Evolutionary conservation across 2,329 filamentous ascomycete genomes (phyloP).

Genomic region (Clathrospora elynae): DNA sequence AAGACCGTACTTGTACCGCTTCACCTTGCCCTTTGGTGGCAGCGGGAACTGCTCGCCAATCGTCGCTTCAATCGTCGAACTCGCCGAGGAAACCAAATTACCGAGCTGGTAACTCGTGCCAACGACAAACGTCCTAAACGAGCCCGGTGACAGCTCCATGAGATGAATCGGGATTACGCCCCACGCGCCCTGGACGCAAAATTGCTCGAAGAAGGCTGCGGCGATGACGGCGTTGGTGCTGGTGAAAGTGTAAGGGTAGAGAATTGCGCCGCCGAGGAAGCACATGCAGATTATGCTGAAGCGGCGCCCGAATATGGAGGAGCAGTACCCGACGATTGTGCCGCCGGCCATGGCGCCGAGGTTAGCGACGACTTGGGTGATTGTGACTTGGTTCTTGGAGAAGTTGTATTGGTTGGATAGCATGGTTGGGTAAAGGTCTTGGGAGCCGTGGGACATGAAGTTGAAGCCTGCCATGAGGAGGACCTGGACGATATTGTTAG

Average conservation of each 20-base stretch:
- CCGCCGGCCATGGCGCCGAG: conserved; percentile 57
- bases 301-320: conserved; percentile 54
- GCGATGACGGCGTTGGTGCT: conserved; percentile 69
- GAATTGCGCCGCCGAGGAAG: conserved; percentile 71
- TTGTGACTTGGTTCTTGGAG: conserved; percentile 53
- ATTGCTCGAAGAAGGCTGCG: conserved; percentile 77
- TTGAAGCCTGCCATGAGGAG: conserved; percentile 90
- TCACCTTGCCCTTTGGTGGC: conserved; percentile 52
- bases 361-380: conserved; percentile 58
- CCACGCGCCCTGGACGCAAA: conserved; percentile 54
- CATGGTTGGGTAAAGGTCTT: conserved; percentile 68
- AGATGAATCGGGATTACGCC: conserved; percentile 66
- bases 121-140: conserved; percentile 75
- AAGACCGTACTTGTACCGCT: conserved; percentile 67
- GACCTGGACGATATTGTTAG: no score
- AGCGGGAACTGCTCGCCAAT: conserved; percentile 78
- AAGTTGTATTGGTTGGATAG: conserved; percentile 64
- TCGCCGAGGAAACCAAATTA: conserved; percentile 72
- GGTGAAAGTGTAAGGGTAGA: conserved; percentile 83
- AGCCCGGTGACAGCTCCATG: conserved; percentile 75
- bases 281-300: conserved; percentile 56
- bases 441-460: conserved; percentile 83
- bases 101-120: conserved; percentile 78
- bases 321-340: conserved; percentile 53
- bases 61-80: conserved; percentile 75